A percentile compares a stretch with the other conserved stretches of the same genome.
Evolutionary conservation across 345 rosid species (phyloP).

Genomic region (Dovyalis caffra): DNA sequence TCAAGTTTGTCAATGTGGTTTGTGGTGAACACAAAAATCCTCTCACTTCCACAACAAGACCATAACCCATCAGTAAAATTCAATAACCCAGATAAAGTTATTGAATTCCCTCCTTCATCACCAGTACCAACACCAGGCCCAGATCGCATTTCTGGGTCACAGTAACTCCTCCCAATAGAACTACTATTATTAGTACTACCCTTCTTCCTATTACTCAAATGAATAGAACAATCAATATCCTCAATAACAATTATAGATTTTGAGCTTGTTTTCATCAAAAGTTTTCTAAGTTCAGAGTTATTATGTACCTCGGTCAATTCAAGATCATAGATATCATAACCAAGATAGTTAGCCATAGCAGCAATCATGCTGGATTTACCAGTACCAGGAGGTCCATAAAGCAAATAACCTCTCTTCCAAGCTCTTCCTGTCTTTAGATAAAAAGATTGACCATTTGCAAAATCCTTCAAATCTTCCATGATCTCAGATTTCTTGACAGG

Average conservation of each 20-base stretch:
- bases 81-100: slow-evolving; percentile 83
- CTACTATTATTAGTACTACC: slow-evolving; percentile 10
- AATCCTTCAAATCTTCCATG: slow-evolving; percentile 71
- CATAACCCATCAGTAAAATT: slow-evolving; percentile 95
- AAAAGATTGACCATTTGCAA: slow-evolving; percentile 57
- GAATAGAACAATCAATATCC: slow-evolving; percentile 87
- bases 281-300: slow-evolving; percentile 79
- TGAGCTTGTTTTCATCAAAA: slow-evolving; percentile 85
- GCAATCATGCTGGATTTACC: slow-evolving; percentile 99
- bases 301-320: slow-evolving; percentile 90
- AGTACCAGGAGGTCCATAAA: slow-evolving; percentile 93
- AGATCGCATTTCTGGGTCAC: slow-evolving; percentile 47
- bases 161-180: slow-evolving; percentile 23
- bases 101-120: slow-evolving; percentile 48
- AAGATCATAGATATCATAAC: slow-evolving; percentile 93
- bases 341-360: slow-evolving; percentile 89
- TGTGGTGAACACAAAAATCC: slow-evolving; percentile 91
- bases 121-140: slow-evolving; percentile 39
- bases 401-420: slow-evolving; percentile 89
- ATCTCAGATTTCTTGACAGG: slow-evolving; percentile 57
- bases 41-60: slow-evolving; percentile 98
- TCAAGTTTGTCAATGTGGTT: slow-evolving; percentile 92
- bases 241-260: slow-evolving; percentile 91
- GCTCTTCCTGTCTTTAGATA: slow-evolving; percentile 92
- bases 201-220: slow-evolving; percentile 63